Percentiles rank a stretch among this genome's conserved stretches.
These are phyloP conservation scores for Neocucurbitaria cava DNA, from an alignment of 2,329 filamentous ascomycete genomes.

Conservation along the genomic window DNA sequence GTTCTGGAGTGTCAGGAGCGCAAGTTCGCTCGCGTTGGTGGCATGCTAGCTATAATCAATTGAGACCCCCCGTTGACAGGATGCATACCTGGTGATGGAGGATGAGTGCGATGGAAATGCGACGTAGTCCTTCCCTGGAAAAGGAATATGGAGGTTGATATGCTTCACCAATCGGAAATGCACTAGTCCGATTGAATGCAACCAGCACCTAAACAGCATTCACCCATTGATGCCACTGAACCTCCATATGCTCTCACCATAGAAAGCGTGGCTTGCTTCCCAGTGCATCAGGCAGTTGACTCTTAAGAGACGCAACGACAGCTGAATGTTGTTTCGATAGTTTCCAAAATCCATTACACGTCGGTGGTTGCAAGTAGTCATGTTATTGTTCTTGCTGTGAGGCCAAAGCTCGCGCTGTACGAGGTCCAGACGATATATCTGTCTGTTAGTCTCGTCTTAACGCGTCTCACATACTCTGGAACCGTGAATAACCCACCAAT, in stretches of 20 bases:
- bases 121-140: conserved; percentile 1
- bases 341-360: neutral
- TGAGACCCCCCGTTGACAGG: neutral
- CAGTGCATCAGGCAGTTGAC: conserved; percentile 1
- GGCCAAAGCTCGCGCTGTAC: conserved; percentile 11
- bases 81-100: no score
- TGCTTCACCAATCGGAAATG: neutral
- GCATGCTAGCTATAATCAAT: neutral
- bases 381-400: conserved; percentile 7
- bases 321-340: neutral
- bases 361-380: neutral
- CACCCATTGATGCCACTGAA: conserved; percentile 17
- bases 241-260: conserved; percentile 15
- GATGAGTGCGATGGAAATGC: neutral
- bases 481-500: no score
- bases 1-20: neutral
- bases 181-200: neutral
- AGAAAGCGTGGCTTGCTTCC: conserved; percentile 14
- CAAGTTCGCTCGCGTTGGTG: neutral
- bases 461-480: no score
- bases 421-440: conserved; percentile 8
- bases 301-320: conserved; percentile 2
- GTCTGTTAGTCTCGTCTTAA: no score
- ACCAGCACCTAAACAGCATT: conserved; percentile 7
- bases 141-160: neutral